Base-by-base conservation (phyloP, 345 rosid genomes). In the Cardamine occulta region DNA sequence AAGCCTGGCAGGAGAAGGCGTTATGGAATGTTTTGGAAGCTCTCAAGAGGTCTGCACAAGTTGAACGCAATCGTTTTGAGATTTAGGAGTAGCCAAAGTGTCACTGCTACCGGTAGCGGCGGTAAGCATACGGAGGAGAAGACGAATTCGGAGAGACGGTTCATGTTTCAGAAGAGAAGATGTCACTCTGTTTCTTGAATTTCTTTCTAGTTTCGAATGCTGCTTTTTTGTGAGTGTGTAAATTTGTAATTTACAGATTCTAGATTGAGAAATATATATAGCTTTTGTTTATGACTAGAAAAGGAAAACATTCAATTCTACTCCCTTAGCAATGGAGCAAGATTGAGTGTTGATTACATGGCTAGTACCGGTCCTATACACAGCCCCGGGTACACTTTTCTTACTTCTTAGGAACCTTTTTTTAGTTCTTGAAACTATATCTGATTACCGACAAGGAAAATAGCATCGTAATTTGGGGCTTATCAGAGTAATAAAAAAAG, bases 151-250 rank as follows among this genome's bases (percentile, higher is more conserved):
- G 97, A 94, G 68, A 77, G 81, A 9, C 85, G 88, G 37, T 88
- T 87, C 79, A 74, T 86, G 78, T 88, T 92, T 71, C 97, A 86
- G 82, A 88, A 79, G 86, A 85, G 96, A 73, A 85, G 98, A 84
- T 91, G 97, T 45, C 93, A 90, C 80, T 92, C 99, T 5, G 89
- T 91, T 44, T 95, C 93, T 17, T 90, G 85, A 88, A 24, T 64
- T 7, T 56, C 10, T 39, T 35, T 35, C 9, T 48, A 35, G 8
- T 21, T 35, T 55, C 14, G 24, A 7, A 59, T 63, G 66, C 44
- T 63, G 55, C 44, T 32, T 32, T 32, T 32, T 9, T 7, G 35
- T 32, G 56, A 42, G 61, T 48, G 68, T 74, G 47, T 47, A 74
- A 74, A 73, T 73, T 54, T 49, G 60, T 61, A 48, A 48, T 29